A percentile compares a stretch with the other conserved stretches of the same genome.
These are phyloP conservation scores for Crucibulum laeve DNA, from an alignment of 768 basidiomycete genomes.

Conservation along the genomic window DNA sequence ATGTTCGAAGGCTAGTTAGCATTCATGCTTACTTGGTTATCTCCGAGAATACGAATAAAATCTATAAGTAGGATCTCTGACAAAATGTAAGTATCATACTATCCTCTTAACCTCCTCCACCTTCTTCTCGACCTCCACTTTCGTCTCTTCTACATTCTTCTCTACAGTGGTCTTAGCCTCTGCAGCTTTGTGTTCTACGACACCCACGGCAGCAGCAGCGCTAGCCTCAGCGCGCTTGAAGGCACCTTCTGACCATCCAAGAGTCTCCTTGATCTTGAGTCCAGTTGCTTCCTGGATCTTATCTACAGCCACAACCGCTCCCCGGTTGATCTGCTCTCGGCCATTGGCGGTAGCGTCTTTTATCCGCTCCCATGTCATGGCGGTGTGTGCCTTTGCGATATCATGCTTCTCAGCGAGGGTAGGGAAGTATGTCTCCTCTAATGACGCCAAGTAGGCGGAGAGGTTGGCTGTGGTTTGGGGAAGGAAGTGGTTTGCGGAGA, in stretches of 20 bases:
- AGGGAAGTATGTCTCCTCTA: conserved; percentile 75
- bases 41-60: no score
- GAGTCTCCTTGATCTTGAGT: conserved; percentile 59
- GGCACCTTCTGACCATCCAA: conserved; percentile 35
- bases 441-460: conserved; percentile 52
- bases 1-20: no score
- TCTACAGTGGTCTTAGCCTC: conserved; percentile 14
- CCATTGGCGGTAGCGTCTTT: conserved; percentile 48
- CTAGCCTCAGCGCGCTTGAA: conserved; percentile 14
- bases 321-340: conserved; percentile 35
- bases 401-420: conserved; percentile 63
- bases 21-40: no score
- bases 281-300: conserved; percentile 69
- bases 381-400: conserved; percentile 54
- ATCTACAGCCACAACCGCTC: conserved; percentile 43
- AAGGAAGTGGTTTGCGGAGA: conserved; percentile 79
- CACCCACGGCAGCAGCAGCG: conserved; percentile 17
- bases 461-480: conserved; percentile 78
- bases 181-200: conserved; percentile 19
- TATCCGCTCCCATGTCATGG: conserved; percentile 54
- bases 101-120: conserved; percentile 12
- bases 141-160: conserved; percentile 9
- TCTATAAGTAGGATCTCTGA: background rate
- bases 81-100: conserved; percentile 8
- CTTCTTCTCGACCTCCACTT: conserved; percentile 7